These are phyloP conservation scores for Poa pratensis DNA, from an alignment of 176 grass and related monocot species.

Conservation along the genomic window DNA sequence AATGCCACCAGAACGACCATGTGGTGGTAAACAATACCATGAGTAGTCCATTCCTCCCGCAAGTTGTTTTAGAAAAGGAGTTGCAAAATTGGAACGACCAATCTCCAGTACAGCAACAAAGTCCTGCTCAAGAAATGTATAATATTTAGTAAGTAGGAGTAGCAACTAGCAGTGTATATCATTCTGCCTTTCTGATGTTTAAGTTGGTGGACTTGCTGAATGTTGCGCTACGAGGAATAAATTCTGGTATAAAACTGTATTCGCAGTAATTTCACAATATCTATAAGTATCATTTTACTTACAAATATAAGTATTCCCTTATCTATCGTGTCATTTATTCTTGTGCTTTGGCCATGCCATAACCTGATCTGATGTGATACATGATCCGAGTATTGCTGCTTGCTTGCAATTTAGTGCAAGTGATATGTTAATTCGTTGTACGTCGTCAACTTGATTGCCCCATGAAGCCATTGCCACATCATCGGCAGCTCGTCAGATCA, in stretches of 20 bases:
- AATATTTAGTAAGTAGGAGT: no score
- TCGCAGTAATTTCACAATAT: not conserved
- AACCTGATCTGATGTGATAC: not conserved
- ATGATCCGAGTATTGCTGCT: not conserved
- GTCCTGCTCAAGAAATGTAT: no score
- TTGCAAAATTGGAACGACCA: no score
- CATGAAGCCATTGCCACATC: slow-evolving; percentile 6
- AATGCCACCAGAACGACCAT: no score
- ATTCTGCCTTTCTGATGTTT: not conserved
- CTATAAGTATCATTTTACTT: not conserved
- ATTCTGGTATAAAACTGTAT: not conserved
- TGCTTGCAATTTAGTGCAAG: not conserved
- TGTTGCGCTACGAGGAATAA: not conserved
- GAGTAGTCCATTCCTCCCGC: no score
- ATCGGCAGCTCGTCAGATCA: not conserved
- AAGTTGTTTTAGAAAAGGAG: no score
- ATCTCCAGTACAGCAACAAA: no score
- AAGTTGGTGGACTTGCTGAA: not conserved
- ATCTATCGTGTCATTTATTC: not conserved
- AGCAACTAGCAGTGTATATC: not conserved
- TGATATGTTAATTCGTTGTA: no score
- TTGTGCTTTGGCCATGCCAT: not conserved
- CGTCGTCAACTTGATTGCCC: not conserved
- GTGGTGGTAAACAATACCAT: no score
- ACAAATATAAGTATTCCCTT: not conserved